phyloP scores from a whole-genome alignment of 2,329 filamentous ascomycete genomes.

The Beauveria varroae region DNA sequence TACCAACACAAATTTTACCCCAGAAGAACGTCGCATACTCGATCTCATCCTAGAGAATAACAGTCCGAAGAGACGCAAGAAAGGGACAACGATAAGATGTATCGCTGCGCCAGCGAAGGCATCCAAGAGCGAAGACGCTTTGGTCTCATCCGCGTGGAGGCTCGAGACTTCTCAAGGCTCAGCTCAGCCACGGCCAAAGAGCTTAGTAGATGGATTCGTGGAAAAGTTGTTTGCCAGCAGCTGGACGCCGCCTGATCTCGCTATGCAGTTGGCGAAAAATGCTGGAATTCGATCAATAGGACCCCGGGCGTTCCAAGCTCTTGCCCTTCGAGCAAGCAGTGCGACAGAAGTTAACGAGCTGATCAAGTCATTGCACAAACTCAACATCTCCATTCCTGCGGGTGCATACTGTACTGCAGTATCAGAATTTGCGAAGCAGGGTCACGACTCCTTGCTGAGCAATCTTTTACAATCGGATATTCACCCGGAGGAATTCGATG shows the following conservation, averaged over 20 bases:
- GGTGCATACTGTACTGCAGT: conserved; percentile 61
- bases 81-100: background rate
- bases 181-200: conserved; percentile 5
- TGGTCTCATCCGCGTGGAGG: background rate
- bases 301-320: conserved; percentile 67
- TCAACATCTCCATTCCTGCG: conserved; percentile 54
- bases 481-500: conserved; percentile 49
- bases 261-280: conserved; percentile 61
- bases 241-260: conserved; percentile 64
- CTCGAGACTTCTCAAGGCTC: background rate
- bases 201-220: conserved; percentile 1
- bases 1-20: conserved; percentile 28
- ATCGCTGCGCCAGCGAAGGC: background rate
- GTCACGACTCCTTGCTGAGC: conserved; percentile 42
- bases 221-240: conserved; percentile 61
- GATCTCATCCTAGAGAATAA: background rate
- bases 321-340: conserved; percentile 58
- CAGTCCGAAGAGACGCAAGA: background rate
- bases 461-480: conserved; percentile 42
- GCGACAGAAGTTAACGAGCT: conserved; percentile 48
- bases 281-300: conserved; percentile 68
- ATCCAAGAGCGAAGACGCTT: background rate
- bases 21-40: conserved; percentile 25
- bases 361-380: conserved; percentile 51
- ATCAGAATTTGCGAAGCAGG: conserved; percentile 51